A percentile compares a stretch with the other conserved stretches of the same genome.
Conservation (phyloP, 1,284 basidiomycete species). For the Moniliophthora roreri region DNA sequence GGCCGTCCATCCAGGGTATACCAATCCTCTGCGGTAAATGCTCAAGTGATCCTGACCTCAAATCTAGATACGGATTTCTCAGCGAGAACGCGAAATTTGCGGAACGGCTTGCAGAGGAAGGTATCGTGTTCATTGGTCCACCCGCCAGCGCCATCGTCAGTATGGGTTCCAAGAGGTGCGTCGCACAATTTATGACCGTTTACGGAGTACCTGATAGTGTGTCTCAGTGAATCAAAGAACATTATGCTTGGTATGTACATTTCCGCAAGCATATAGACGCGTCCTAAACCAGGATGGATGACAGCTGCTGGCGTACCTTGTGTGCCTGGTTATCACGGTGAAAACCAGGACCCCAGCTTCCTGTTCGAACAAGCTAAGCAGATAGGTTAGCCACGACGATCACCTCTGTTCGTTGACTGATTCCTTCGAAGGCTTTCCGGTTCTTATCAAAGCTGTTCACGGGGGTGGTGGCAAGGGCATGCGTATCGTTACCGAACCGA, state of each 20-base stretch:
- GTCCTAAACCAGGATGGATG: background rate
- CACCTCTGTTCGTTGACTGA: background rate
- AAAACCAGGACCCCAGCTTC: conserved; percentile 66
- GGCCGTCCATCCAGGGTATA: conserved; percentile 20
- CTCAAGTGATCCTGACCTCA: background rate
- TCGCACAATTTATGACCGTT: conserved; percentile 3
- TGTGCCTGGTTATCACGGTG: conserved; percentile 88
- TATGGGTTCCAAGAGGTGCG: conserved; percentile 90
- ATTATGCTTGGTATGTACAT: conserved; percentile 76
- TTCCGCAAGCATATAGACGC: background rate
- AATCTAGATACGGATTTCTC: conserved; percentile 81
- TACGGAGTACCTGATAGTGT: conserved; percentile 7
- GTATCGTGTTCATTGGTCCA: conserved; percentile 95
- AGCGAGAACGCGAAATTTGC: conserved; percentile 94
- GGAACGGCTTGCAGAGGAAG: conserved; percentile 80
- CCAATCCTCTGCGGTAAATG: background rate
- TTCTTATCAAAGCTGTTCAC: conserved; percentile 94
- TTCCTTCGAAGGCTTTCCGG: conserved; percentile 63
- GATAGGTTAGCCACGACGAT: conserved; percentile 54
- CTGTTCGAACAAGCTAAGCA: conserved; percentile 69
- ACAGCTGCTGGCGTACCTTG: conserved; percentile 87
- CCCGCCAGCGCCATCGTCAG: conserved; percentile 91
- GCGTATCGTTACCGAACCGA: conserved; percentile 83
- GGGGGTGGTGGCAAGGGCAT: conserved; percentile 98
- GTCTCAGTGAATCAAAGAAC: conserved; percentile 74